A percentile compares a stretch with the other conserved stretches of the same genome.
Evolutionary conservation across 768 basidiomycete species (phyloP).

Genomic region (Nidula microcarpa): DNA sequence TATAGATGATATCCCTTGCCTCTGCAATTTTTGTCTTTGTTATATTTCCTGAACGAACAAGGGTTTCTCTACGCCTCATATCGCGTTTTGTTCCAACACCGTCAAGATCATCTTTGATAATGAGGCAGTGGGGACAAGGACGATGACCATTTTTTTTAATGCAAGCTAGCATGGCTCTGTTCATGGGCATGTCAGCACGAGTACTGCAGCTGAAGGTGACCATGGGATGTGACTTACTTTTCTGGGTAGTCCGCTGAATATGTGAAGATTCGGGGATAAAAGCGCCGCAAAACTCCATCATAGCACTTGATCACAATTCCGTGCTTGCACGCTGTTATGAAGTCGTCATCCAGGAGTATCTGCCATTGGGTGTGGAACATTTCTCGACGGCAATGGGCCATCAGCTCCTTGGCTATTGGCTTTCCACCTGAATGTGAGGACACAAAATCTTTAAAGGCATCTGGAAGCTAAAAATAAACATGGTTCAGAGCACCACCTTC

Average conservation of each 20-base stretch:
- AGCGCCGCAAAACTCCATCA: neutral
- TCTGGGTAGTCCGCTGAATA: constrained; percentile 34
- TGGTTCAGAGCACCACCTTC: too few species aligned
- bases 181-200: neutral
- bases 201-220: neutral
- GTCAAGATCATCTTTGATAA: constrained; percentile 2
- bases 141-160: constrained; percentile 22
- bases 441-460: too few species aligned
- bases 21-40: constrained; percentile 4
- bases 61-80: too few species aligned
- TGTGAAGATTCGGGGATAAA: constrained; percentile 22
- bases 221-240: constrained; percentile 19
- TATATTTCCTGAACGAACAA: too few species aligned
- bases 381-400: neutral
- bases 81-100: too few species aligned
- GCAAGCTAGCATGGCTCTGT: constrained; percentile 25
- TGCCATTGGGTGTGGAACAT: neutral
- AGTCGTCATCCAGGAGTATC: neutral
- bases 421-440: too few species aligned
- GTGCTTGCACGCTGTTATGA: neutral
- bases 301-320: neutral
- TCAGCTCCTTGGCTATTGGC: too few species aligned
- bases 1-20: constrained; percentile 5
- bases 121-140: constrained; percentile 30
- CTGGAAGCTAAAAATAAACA: too few species aligned